Evolutionary conservation across 345 rosid species (phyloP).

Genomic region (Lepidium africanum): DNA sequence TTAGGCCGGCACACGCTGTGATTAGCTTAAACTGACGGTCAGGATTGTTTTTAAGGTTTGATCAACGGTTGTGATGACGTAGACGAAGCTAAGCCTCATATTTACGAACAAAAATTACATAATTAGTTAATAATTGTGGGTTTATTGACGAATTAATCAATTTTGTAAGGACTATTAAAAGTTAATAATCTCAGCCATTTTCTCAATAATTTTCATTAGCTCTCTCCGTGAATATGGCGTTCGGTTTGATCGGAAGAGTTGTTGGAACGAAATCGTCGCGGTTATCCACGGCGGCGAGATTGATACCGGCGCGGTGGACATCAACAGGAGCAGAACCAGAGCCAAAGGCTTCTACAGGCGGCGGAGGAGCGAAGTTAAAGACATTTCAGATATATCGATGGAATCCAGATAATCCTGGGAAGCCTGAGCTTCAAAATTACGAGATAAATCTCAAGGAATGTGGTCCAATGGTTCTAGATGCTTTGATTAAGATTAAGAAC

Average conservation of each 20-base stretch:
- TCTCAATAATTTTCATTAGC: not conserved
- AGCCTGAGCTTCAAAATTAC: conserved; percentile 64
- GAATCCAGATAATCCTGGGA: conserved; percentile 74
- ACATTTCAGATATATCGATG: conserved; percentile 92
- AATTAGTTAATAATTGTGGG: not conserved
- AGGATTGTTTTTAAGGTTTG: not conserved
- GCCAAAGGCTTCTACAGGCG: conserved; percentile 39
- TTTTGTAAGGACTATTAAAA: not conserved
- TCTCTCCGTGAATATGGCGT: conserved; percentile 33
- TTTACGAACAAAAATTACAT: not conserved
- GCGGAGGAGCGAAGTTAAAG: conserved; percentile 32
- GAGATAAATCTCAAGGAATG: conserved; percentile 77
- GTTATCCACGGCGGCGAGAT: conserved; percentile 22
- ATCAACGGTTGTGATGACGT: conserved; percentile 3
- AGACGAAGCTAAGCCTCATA: not conserved
- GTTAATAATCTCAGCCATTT: not conserved
- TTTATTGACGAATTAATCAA: not conserved
- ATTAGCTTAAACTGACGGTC: not conserved
- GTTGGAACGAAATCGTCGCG: conserved; percentile 19
- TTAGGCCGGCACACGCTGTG: not conserved
- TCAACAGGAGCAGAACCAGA: conserved; percentile 52
- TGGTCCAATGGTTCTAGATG: conserved; percentile 96
- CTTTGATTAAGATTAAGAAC: conserved; percentile 92
- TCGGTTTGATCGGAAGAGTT: conserved; percentile 41
- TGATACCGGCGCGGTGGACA: conserved; percentile 34